Conservation (phyloP, 1,284 basidiomycete species). For the Boletus austroedulis region DNA sequence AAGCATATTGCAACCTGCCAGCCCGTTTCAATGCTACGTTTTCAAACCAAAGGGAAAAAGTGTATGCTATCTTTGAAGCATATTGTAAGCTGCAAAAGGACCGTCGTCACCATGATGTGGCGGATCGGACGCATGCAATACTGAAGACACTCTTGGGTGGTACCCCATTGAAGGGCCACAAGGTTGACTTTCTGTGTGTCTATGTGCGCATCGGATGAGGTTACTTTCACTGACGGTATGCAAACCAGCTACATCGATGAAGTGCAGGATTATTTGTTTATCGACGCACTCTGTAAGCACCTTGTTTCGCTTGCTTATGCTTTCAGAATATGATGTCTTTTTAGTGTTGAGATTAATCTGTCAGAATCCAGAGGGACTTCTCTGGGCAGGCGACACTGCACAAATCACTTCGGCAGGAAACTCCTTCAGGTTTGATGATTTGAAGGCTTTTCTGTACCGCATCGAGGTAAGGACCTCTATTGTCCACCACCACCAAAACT, state of each 20-base stretch:
- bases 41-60: slow-evolving; percentile 42
- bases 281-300: slow-evolving; percentile 57
- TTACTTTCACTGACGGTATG: neutral
- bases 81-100: slow-evolving; percentile 51
- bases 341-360: slow-evolving; percentile 62
- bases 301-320: neutral
- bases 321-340: neutral
- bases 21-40: slow-evolving; percentile 55
- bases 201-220: neutral
- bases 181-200: slow-evolving; percentile 58
- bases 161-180: slow-evolving; percentile 39
- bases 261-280: slow-evolving; percentile 66
- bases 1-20: slow-evolving; percentile 49
- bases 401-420: slow-evolving; percentile 73
- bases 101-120: slow-evolving; percentile 53
- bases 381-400: slow-evolving; percentile 79
- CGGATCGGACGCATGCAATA: slow-evolving; percentile 63
- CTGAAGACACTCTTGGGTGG: slow-evolving; percentile 38
- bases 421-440: slow-evolving; percentile 67
- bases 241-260: slow-evolving; percentile 64
- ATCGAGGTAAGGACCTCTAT: slow-evolving; percentile 45
- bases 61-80: slow-evolving; percentile 57
- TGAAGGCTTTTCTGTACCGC: slow-evolving; percentile 63
- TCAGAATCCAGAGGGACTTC: slow-evolving; percentile 61
- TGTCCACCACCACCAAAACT: neutral